Base-by-base conservation (phyloP, 108 stramenopile species). In the Nitzschia sp. region DNA sequence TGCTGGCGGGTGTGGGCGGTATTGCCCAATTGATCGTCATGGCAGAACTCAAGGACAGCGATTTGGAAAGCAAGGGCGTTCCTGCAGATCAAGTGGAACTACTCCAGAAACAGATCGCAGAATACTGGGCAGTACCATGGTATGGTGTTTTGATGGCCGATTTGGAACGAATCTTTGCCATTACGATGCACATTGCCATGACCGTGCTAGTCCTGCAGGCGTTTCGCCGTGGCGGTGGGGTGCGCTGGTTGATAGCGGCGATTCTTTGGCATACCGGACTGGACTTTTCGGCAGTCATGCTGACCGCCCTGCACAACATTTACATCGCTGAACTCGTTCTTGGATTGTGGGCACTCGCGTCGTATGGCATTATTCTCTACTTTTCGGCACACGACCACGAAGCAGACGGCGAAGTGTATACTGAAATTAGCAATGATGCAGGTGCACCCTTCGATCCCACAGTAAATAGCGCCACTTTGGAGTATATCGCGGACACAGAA, bases 91-190 rank as follows among this genome's bases (percentile, higher is more conserved):
- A 54, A 54, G 24, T 54, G 1, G 23, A 19, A 15, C 15, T 25
- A 24, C 24, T 54, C 3, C 23, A 25, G 1, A 26, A 54, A 26
- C 24, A 19, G 1, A 19, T 54, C 15, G 24, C 23, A 15, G 6
- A 21, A 1, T 54, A 54, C 54, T 54, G 54, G 54, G n/a, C 21
- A 21, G 24, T 15, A 24, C 54, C 54, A 1, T 1, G 54, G 54
- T 54, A 54, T 54, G 24, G 15, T 25, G n/a, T 54, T 4, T 15
- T 54, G 24, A 25, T 54, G 6, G 21, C 54, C 1, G 54, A 54
- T 54, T 15, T 54, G n/a, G 54, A 54, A 54, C n/a, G 54, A 54
- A 26, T 54, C 24, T 54, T 54, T 54, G 54, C 54, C 1, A 54
- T 54, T 25, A 54, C 24, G 24, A 25, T 21, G 23, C 54, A 54